Base-by-base conservation (phyloP, 2,329 filamentous ascomycete species). In the Catunica adiposa region DNA sequence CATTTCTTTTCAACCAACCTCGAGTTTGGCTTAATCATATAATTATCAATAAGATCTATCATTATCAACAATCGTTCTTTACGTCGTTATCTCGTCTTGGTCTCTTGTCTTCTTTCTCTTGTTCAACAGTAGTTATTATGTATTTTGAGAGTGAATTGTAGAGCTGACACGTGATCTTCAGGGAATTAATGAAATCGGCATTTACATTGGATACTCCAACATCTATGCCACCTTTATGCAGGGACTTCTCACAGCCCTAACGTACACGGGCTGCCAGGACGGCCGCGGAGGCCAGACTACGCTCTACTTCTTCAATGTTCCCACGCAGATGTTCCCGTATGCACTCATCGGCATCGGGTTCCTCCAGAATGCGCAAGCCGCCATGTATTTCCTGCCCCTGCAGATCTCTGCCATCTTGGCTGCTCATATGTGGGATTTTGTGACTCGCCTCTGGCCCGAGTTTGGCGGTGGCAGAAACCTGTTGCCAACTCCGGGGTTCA, bases 381-480 rank as follows among this genome's bases (percentile, higher is more conserved):
- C 69, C 17, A 76, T 85, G 9, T 65, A 85, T 56, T 63, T 82
- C 3, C 75, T 85, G 8, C 64, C 85, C 57, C 63, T 81, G 3
- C 82, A 94, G 64, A 67, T 80, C 3, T 86, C 79, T 3, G 53
- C 48, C 6, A 29, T 58, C n/a, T 25, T 58, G 23, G 86, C 89
- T 11, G 89, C 89, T 3, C 92, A 98, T 66, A 64, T 92, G 20
- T 94, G 88, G 68, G 86, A 97, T 66, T 98, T 97, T 65, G 68
- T 96, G 52, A 88, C 86, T 1, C 79, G 86, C 51, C 76, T 96
- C 44, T 97, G 89, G 74, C 92, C 92, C 3, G 80, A 86, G 56
- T 92, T 92, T 65, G 90, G 89, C 31, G 86, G 86, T 56, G 92
- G 92, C 0, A 74, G 73, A 53, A 94, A 89, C 64, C 75, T 83